phyloP scores from a whole-genome alignment of 2,329 filamentous ascomycete genomes.

The Lasiodiplodia citricola region DNA sequence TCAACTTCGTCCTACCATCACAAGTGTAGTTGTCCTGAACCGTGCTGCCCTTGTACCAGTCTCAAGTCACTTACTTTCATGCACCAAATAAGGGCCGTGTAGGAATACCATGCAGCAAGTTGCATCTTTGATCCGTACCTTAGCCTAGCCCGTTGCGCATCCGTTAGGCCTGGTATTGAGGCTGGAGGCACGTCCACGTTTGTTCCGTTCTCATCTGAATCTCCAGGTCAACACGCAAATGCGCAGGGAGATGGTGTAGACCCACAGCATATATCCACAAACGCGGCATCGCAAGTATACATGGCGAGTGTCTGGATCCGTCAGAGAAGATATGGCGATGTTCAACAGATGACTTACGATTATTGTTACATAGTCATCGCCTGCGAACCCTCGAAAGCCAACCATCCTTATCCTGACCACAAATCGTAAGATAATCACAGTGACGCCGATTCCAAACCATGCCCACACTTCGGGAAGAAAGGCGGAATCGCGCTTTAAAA shows the following conservation, averaged over 20 bases:
- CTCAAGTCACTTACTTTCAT: slow-evolving; percentile 33
- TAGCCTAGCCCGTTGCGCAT: slow-evolving; percentile 37
- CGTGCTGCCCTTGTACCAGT: slow-evolving; percentile 2
- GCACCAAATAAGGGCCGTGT: slow-evolving; percentile 46
- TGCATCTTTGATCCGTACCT: slow-evolving; percentile 45
- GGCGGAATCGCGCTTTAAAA: slow-evolving; percentile 6
- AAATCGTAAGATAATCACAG: slow-evolving; percentile 42
- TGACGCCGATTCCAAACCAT: slow-evolving; percentile 39
- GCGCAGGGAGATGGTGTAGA: not conserved
- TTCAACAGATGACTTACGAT: slow-evolving; percentile 31
- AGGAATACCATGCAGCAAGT: slow-evolving; percentile 47
- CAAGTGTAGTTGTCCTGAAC: not conserved
- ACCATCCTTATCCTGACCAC: slow-evolving; percentile 46
- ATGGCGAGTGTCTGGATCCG: slow-evolving; percentile 32
- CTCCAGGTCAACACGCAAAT: not conserved
- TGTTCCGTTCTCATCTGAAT: slow-evolving; percentile 36
- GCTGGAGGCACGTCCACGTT: slow-evolving; percentile 36
- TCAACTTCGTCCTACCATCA: not conserved
- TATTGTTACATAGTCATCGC: slow-evolving; percentile 47
- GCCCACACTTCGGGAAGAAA: slow-evolving; percentile 15
- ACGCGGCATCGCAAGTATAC: slow-evolving; percentile 44
- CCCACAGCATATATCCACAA: slow-evolving; percentile 44
- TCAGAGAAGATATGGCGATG: not conserved
- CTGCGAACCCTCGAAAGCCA: slow-evolving; percentile 44
- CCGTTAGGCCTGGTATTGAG: slow-evolving; percentile 33